Evolutionary conservation across 441 rosid species (phyloP), one percentile per base, ranked within the genome.

Genomic region (Aquilaria agallochum): DNA sequence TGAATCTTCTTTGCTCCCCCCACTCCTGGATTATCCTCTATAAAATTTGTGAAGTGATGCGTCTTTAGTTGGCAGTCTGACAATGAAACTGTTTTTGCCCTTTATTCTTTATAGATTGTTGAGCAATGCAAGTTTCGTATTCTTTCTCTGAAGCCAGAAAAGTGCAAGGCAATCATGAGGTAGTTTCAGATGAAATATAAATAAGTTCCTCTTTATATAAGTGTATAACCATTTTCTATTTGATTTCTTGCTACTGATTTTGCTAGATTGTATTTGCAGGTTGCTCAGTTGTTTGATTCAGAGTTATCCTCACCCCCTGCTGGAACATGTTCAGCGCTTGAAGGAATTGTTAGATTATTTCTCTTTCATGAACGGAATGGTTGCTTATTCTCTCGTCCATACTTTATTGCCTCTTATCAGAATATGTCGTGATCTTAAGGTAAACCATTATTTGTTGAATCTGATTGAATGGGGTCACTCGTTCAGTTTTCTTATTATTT

Each of bases 331-430:
- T 55, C 70, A 88, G 34, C 86, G 86, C 58, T 74, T 86, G 75
- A 91, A 86, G 78, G 96, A 88, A 67, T 69, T 91, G 71, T 63
- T 91, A 76, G 96, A 88, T 80, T 88, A 88, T 68, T 88, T 88
- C 77, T 77, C 87, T 72, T 83, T 78, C 70, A 83, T 88, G 89
- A 68, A 82, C 66, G 81, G 84, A 53, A 80, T 71, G 65, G 77
- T 86, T 63, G 85, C 96, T 62, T 67, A 87, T 70, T 57, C 32
- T 73, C 83, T 88, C 57, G 84, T 88, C 71, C 63, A 77, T 70
- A 76, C 90, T 51, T 64, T 88, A 34, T 71, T 78, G 65, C 96
- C 96, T 65, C 90, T 85, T 69, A 75, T 80, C 75, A 84, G 79
- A 78, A 70, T 74, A 73, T 80, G 82, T 54, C 77, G 67, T 67